A percentile compares a stretch with the other conserved stretches of the same genome.
phyloP scores from a whole-genome alignment of 2,329 filamentous ascomycete species.

The Fusarium haematococcum region DNA sequence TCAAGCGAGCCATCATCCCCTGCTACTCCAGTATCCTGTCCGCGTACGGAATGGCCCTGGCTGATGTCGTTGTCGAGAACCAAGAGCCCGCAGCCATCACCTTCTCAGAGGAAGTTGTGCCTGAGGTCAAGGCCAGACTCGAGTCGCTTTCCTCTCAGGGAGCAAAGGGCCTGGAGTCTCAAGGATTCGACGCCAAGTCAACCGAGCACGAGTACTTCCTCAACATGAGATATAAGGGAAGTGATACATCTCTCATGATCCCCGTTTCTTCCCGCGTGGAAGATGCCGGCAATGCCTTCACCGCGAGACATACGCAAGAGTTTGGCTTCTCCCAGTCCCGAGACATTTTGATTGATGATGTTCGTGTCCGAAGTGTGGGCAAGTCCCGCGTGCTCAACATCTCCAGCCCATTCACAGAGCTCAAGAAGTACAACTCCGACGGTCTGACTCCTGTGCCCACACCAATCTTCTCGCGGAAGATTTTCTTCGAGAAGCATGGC shows the following conservation, averaged over 20 bases:
- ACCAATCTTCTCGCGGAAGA: slow-evolving; percentile 33
- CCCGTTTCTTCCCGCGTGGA: slow-evolving; percentile 33
- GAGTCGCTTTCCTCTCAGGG: slow-evolving; percentile 41
- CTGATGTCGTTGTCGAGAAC: slow-evolving; percentile 58
- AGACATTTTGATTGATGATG: slow-evolving; percentile 56
- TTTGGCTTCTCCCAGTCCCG: slow-evolving; percentile 56
- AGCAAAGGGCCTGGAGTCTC: slow-evolving; percentile 30
- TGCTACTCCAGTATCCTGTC: slow-evolving; percentile 60
- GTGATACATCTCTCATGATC: slow-evolving; percentile 58
- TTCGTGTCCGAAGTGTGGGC: slow-evolving; percentile 56
- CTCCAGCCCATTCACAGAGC: slow-evolving; percentile 41
- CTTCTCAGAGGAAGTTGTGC: slow-evolving; percentile 34
- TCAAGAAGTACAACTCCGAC: slow-evolving; percentile 28
- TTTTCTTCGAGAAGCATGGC: slow-evolving; percentile 43
- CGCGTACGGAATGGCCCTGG: slow-evolving; percentile 60
- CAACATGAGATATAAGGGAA: slow-evolving; percentile 59
- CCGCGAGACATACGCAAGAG: slow-evolving; percentile 52
- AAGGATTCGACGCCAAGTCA: slow-evolving; percentile 54
- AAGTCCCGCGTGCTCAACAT: slow-evolving; percentile 40
- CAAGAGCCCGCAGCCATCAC: slow-evolving; percentile 52
- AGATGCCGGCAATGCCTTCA: slow-evolving; percentile 50
- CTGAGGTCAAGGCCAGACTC: slow-evolving; percentile 37
- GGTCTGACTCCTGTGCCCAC: slow-evolving; percentile 19
- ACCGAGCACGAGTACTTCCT: slow-evolving; percentile 58
- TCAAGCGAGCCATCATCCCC: slow-evolving; percentile 57